A percentile compares a stretch with the other conserved stretches of the same genome.
These are phyloP conservation scores for Mycosphaerella arachidis DNA, from an alignment of 2,329 filamentous ascomycete genomes.

Conservation along the genomic window DNA sequence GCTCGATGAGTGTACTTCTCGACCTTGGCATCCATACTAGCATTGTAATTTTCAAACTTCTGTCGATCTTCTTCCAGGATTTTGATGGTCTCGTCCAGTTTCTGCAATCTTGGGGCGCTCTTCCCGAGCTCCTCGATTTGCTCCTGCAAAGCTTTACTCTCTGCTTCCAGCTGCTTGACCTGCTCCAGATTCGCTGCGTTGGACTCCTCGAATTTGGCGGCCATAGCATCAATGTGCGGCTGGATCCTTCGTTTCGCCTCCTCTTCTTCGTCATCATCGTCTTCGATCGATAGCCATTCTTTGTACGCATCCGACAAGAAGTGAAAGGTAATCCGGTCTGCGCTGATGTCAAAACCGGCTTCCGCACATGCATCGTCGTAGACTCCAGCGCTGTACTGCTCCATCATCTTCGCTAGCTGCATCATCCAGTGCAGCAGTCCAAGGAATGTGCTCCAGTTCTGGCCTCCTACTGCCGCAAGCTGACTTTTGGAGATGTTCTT, in stretches of 20 bases:
- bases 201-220: constrained; percentile 74
- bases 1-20: constrained; percentile 83
- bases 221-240: constrained; percentile 85
- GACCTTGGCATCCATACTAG: constrained; percentile 73
- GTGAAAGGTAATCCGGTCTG: constrained; percentile 89
- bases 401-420: constrained; percentile 92
- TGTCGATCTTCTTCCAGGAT: constrained; percentile 90
- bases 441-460: constrained; percentile 95
- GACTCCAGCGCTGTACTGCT: constrained; percentile 69
- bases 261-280: constrained; percentile 76
- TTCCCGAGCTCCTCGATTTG: constrained; percentile 90
- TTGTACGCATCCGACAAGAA: constrained; percentile 87
- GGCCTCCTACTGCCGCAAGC: constrained; percentile 87
- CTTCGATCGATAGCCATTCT: constrained; percentile 83
- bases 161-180: constrained; percentile 77
- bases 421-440: constrained; percentile 98
- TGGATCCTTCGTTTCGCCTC: constrained; percentile 71
- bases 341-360: constrained; percentile 77
- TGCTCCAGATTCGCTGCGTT: constrained; percentile 84
- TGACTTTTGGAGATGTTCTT: constrained; percentile 95
- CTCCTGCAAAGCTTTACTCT: constrained; percentile 72
- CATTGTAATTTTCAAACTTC: constrained; percentile 95
- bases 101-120: constrained; percentile 73
- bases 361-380: constrained; percentile 91
- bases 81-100: constrained; percentile 83